Conservation (phyloP, 768 basidiomycete genomes). For the Suillus brevipes region DNA sequence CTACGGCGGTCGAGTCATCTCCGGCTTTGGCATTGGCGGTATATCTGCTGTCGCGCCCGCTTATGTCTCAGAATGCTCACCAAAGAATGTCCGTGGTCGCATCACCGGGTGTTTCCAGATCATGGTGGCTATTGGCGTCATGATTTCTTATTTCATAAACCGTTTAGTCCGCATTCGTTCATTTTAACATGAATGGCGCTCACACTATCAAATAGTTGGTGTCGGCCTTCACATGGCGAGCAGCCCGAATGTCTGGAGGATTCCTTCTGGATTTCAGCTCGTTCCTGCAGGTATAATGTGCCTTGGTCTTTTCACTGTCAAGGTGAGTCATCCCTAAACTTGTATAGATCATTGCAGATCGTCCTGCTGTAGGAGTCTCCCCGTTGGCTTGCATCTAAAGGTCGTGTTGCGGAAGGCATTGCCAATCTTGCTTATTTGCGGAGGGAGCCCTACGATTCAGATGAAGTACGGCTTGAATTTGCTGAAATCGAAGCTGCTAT, state of each 20-base stretch:
- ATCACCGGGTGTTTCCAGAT: conserved; percentile 88
- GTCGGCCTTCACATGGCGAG: conserved; percentile 52
- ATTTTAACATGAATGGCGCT: conserved; percentile 6
- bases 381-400: conserved; percentile 71
- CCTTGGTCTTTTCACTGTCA: conserved; percentile 65
- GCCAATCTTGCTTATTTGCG: conserved; percentile 67
- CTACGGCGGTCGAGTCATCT: conserved; percentile 78
- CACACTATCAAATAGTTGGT: conserved; percentile 45
- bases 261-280: conserved; percentile 75
- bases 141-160: conserved; percentile 83
- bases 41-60: conserved; percentile 85
- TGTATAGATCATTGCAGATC: conserved; percentile 11
- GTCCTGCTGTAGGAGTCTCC: conserved; percentile 61
- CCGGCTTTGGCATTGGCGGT: conserved; percentile 79
- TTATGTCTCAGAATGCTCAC: conserved; percentile 84
- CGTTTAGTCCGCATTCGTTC: conserved; percentile 43
- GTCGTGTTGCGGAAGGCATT: conserved; percentile 52
- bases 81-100: conserved; percentile 82
- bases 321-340: conserved; percentile 32
- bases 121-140: conserved; percentile 81
- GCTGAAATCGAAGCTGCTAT: conserved; percentile 84
- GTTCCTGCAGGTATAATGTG: conserved; percentile 74
- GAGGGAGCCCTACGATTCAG: conserved; percentile 40
- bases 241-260: conserved; percentile 59
- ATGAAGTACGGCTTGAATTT: conserved; percentile 56